Conservation (phyloP, 2,329 filamentous ascomycete genomes). For the Pseudocercospora vitis region DNA sequence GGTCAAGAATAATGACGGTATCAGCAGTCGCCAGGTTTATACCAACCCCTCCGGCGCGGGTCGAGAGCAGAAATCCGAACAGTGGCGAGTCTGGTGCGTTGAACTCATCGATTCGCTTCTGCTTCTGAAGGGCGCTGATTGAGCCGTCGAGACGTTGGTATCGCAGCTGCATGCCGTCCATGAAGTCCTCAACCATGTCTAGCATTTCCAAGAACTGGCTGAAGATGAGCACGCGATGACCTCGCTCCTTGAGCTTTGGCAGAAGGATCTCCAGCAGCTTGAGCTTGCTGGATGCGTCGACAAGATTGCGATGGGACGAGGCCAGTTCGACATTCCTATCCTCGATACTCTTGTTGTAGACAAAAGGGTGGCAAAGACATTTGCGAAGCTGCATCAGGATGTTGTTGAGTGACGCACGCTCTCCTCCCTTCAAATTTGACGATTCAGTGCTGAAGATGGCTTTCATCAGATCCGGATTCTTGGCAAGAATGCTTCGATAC, state of each 20-base stretch:
- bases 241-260: constrained; percentile 78
- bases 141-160: constrained; percentile 85
- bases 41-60: constrained; percentile 90
- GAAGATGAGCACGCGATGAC: constrained; percentile 90
- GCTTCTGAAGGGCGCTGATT: constrained; percentile 79
- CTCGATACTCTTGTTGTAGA: constrained; percentile 88
- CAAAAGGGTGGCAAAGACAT: constrained; percentile 91
- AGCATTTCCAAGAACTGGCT: constrained; percentile 91
- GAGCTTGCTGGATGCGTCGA: constrained; percentile 90
- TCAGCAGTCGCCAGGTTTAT: constrained; percentile 97
- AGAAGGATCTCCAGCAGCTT: constrained; percentile 81
- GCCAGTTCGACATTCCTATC: constrained; percentile 66
- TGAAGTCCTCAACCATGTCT: constrained; percentile 86
- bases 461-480: constrained; percentile 84
- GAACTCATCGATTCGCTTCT: constrained; percentile 90
- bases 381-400: constrained; percentile 94
- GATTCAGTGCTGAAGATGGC: constrained; percentile 72
- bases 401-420: constrained; percentile 83
- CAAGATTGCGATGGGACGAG: constrained; percentile 72
- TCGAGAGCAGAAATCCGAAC: constrained; percentile 91
- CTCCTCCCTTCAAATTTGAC: constrained; percentile 60
- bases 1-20: constrained; percentile 95
- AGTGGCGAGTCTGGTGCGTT: constrained; percentile 79
- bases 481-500: constrained; percentile 88
- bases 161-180: constrained; percentile 69